Percentiles rank a stretch among this genome's conserved stretches.
phyloP scores from a whole-genome alignment of 495 filamentous ascomycete species.

The Aspergillus haitiensis region DNA sequence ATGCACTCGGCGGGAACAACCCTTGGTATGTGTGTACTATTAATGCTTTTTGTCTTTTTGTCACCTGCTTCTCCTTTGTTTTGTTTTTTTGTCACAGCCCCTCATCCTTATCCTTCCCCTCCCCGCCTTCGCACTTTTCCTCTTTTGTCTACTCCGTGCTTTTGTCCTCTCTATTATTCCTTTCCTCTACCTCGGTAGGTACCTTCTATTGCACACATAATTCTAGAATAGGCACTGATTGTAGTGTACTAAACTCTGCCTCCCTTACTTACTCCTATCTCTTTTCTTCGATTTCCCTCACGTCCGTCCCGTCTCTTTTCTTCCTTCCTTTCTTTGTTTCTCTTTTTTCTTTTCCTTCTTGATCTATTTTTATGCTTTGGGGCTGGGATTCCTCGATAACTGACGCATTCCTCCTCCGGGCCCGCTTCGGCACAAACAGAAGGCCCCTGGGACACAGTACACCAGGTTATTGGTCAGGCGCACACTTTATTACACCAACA shows the following conservation, averaged over 20 bases:
- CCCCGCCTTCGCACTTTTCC: neutral
- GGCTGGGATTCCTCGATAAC: neutral
- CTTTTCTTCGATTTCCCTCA: neutral
- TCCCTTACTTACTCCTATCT: neutral
- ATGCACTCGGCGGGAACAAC: constrained; percentile 96
- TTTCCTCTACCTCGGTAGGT: neutral
- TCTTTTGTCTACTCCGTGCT: neutral
- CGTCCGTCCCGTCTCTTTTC: neutral
- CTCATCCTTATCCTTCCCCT: neutral
- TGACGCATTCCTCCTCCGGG: constrained; percentile 11
- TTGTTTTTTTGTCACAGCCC: constrained; percentile 4
- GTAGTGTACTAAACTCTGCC: too few relatives aligned
- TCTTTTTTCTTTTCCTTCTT: neutral
- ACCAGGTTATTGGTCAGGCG: constrained; percentile 85
- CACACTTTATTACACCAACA: constrained; percentile 80
- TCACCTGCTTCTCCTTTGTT: neutral
- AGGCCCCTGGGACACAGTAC: constrained; percentile 87
- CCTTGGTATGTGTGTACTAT: constrained; percentile 60
- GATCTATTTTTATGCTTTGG: neutral
- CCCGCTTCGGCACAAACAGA: constrained; percentile 51
- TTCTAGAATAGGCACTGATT: neutral
- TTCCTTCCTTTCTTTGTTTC: constrained; percentile 2
- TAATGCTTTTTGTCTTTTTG: constrained; percentile 17
- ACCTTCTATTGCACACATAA: neutral
- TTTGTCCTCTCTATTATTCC: neutral